Base-by-base conservation (phyloP, 164 flowering plant genomes). In the Piper longum region DNA sequence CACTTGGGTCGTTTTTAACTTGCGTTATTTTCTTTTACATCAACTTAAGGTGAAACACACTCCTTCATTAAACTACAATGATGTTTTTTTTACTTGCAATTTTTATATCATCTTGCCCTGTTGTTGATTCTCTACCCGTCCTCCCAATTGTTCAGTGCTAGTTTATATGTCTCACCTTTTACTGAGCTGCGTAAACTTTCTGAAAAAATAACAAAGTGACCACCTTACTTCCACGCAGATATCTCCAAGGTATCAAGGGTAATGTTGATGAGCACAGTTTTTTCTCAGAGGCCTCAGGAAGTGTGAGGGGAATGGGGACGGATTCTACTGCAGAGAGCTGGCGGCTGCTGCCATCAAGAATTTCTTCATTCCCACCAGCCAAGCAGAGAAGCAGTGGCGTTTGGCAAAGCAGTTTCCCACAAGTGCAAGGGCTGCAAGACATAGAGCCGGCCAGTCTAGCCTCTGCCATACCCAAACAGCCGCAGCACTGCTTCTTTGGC, bases 251-350 rank as follows among this genome's bases (percentile, higher is more conserved):
- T 62, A 68, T 75, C 56, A 80, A 77, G 66, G 62, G 81, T 19
- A 85, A 83, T 48, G 74, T 59, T 19, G 88, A 84, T 16, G 87
- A 78, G 76, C 83, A 78, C 62, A 80, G 81, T 68, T 85, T 85
- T 77, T 83, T 85, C 61, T 72, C 87, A 5, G 90, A 80, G 66
- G 78, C 88, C 62, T 79, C 92, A 7, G 96, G 82, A 57, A 79
- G 79, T 76, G 64, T 67, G 58, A 74, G 84, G 71, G 72, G 70
- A 56, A 72, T 81, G 36, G 83, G 79, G 63, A 75, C 81, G 69
- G 84, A 78, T 45, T 66, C 80, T 36, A 76, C 74, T 43, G 19
- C 75, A n/a, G 86, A 81, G 55, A 79, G 67, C 69, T 86, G 96
- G 92, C 83, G 76, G 14, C 70, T 79, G 67, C 71, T 82, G 81